Conservation (phyloP, 208 protist species). For the Trypanosoma avium region DNA sequence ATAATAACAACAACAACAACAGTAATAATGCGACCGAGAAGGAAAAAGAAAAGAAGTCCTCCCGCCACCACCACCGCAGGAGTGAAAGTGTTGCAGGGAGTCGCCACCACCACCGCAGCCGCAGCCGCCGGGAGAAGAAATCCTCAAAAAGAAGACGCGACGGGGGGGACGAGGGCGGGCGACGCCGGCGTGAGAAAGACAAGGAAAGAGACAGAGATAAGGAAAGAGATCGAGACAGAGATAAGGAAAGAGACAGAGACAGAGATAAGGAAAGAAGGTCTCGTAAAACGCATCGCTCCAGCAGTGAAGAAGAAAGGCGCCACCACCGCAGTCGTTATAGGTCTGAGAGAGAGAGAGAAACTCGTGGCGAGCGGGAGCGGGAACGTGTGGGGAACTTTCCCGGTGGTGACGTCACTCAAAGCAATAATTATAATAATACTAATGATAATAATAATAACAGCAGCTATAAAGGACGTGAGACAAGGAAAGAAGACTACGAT, state of each 20-base stretch:
- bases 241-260: not conserved
- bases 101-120: slow-evolving; percentile 5
- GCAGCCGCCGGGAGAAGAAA: slow-evolving; percentile 14
- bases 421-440: not conserved
- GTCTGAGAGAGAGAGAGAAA: slow-evolving; percentile 6
- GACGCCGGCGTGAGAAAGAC: slow-evolving; percentile 25
- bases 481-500: slow-evolving; percentile 13
- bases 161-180: not conserved
- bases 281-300: slow-evolving; percentile 14
- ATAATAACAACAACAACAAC: slow-evolving; percentile 15
- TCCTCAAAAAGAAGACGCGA: slow-evolving; percentile 24
- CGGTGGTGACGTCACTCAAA: not conserved
- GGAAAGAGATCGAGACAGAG: slow-evolving; percentile 22
- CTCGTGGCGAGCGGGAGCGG: slow-evolving; percentile 31
- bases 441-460: not conserved
- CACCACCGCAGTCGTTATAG: slow-evolving; percentile 15
- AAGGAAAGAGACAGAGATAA: not conserved
- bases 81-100: not conserved
- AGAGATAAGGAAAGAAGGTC: slow-evolving; percentile 20
- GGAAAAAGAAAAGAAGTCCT: slow-evolving; percentile 30
- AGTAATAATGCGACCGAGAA: slow-evolving; percentile 14
- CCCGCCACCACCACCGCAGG: slow-evolving; percentile 10
- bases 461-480: slow-evolving; percentile 11
- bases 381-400: slow-evolving; percentile 3
- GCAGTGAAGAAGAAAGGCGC: slow-evolving; percentile 1